These are phyloP conservation scores for Symbiodinium natans DNA, from an alignment of 73 alveolate genomes.

Conservation along the genomic window DNA sequence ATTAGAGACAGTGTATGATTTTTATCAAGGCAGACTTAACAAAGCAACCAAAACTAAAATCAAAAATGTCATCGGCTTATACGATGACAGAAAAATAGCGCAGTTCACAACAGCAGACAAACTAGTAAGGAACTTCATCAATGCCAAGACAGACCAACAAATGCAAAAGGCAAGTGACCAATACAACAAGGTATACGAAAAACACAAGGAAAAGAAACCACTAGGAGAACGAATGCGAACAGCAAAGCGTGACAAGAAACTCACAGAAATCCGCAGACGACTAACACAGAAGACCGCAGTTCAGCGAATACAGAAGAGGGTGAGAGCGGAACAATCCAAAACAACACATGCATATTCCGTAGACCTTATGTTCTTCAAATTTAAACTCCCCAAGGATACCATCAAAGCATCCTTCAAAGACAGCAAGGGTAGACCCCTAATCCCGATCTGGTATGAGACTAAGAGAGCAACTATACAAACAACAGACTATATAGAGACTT, in stretches of 20 bases:
- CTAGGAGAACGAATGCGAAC: not conserved
- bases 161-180: not conserved
- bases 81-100: slow-evolving; percentile 20
- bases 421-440: not conserved
- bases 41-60: not conserved
- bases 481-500: not conserved
- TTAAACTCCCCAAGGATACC: not conserved
- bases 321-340: not conserved
- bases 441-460: not conserved
- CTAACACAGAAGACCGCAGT: no score
- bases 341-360: not conserved
- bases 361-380: not conserved
- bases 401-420: not conserved
- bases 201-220: not conserved
- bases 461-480: not conserved
- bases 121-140: not conserved
- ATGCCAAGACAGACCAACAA: not conserved
- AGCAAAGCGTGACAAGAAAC: no score
- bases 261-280: no score
- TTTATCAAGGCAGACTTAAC: not conserved
- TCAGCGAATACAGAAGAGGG: no score
- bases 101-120: slow-evolving; percentile 34
- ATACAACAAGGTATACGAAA: not conserved
- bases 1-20: not conserved
- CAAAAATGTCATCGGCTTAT: not conserved